Conservation (phyloP, 371 early-diverging fungal genomes). For the Mucor velutinosus region DNA sequence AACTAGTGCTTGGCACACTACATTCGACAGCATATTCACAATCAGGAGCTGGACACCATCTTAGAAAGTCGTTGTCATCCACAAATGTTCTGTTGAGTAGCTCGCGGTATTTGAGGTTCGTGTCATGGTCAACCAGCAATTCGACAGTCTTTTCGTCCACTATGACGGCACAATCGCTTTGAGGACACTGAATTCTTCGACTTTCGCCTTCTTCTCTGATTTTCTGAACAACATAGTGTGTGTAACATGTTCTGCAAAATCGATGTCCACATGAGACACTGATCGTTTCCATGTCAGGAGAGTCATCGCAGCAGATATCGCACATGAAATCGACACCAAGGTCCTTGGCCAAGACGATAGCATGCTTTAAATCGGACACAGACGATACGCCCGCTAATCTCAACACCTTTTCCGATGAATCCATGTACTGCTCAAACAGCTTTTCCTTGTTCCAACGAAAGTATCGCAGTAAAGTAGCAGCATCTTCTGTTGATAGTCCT, state of each 20-base stretch:
- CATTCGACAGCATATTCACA: slow-evolving; percentile 95
- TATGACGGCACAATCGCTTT: slow-evolving; percentile 74
- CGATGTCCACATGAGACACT: slow-evolving; percentile 84
- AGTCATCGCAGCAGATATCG: slow-evolving; percentile 85
- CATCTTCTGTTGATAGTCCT: slow-evolving; percentile 64
- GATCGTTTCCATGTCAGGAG: slow-evolving; percentile 59
- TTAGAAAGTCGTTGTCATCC: slow-evolving; percentile 76
- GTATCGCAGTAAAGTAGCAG: slow-evolving; percentile 72
- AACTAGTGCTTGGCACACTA: slow-evolving; percentile 68
- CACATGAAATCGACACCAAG: slow-evolving; percentile 70
- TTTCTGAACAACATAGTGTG: slow-evolving; percentile 81
- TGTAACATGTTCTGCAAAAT: slow-evolving; percentile 87
- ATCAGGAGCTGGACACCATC: slow-evolving; percentile 96
- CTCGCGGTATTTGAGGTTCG: slow-evolving; percentile 67
- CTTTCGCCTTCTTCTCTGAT: slow-evolving; percentile 87
- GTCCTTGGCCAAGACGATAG: slow-evolving; percentile 27
- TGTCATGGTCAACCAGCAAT: slow-evolving; percentile 54
- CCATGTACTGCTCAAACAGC: slow-evolving; percentile 88
- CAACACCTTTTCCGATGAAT: slow-evolving; percentile 69
- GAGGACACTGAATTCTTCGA: slow-evolving; percentile 84
- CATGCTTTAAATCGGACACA: slow-evolving; percentile 10
- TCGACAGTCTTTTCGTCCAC: slow-evolving; percentile 83
- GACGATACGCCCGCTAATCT: slow-evolving; percentile 73
- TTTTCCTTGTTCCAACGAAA: slow-evolving; percentile 94
- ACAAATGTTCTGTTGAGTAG: slow-evolving; percentile 89